Evolutionary conservation across 768 basidiomycete genomes (phyloP).

Genomic region (Amanita pallidorosea): DNA sequence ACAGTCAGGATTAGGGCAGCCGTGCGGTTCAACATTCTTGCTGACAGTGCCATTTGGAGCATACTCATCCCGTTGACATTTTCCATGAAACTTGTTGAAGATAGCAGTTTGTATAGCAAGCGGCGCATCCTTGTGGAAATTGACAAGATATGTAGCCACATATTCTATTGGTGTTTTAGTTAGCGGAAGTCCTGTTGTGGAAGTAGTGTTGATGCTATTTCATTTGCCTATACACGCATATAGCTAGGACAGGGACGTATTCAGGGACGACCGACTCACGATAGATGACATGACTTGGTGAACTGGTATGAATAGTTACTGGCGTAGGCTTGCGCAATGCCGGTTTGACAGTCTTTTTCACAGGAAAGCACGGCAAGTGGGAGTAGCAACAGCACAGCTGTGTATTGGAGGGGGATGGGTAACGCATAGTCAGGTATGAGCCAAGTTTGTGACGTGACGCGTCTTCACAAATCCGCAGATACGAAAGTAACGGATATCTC

Average conservation of each 20-base stretch:
- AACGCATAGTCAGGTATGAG: slow-evolving; percentile 1
- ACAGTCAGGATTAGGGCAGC: slow-evolving; percentile 75
- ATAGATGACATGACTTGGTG: slow-evolving; percentile 5
- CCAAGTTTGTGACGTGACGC: background rate
- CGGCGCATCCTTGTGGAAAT: slow-evolving; percentile 36
- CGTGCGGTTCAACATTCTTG: slow-evolving; percentile 45
- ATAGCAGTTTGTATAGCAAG: slow-evolving; percentile 40
- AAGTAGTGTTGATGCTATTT: slow-evolving; percentile 7
- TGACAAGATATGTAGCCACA: slow-evolving; percentile 34
- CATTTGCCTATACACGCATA: slow-evolving; percentile 7
- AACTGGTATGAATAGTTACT: slow-evolving; percentile 39
- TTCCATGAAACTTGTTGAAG: slow-evolving; percentile 72
- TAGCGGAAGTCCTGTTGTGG: slow-evolving; percentile 5
- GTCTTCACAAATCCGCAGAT: too few relatives aligned
- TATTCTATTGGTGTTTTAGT: slow-evolving; percentile 15
- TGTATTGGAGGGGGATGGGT: background rate
- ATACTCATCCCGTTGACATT: slow-evolving; percentile 35
- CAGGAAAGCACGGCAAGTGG: slow-evolving; percentile 41
- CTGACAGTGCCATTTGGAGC: slow-evolving; percentile 1
- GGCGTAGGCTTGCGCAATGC: slow-evolving; percentile 46
- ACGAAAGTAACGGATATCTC: background rate
- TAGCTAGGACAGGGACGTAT: background rate
- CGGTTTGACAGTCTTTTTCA: slow-evolving; percentile 59
- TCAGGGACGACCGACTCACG: background rate
- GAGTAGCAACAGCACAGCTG: slow-evolving; percentile 14